Base-by-base conservation (phyloP, 176 grass and related monocot genomes). In the Puccinellia tenuiflora region DNA sequence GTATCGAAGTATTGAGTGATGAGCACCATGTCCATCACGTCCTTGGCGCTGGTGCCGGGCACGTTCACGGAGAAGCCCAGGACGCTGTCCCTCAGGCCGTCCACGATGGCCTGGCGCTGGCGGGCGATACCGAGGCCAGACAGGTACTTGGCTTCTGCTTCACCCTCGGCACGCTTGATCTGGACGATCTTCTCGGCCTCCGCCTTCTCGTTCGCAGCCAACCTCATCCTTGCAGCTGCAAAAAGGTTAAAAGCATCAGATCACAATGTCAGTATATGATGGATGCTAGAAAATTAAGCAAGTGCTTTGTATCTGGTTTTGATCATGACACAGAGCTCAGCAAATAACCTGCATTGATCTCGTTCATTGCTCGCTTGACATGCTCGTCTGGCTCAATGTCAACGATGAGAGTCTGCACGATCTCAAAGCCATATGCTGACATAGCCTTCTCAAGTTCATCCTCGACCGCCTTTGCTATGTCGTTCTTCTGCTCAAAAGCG, bases 21-120 rank as follows among this genome's bases (percentile, higher is more conserved):
- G 59, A 97, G 80, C 33, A 97, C 94, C 94, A 97, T 97, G 81
- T 97, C 94, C 91, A 97, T 97, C 20, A 97, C 94, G 84, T 97
- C 91, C 86, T 97, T 91, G 18, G 94, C 94, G 2, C 88, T 93
- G 10, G 91, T 97, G 17, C 94, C 94, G 0, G 94, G 94, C 37
- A 97, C 94, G 54, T 91, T 93, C 10, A 85, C 89, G 1, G 91
- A 88, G 81, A 97, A 97, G 15, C 88, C 94, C 1, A 97, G 76
- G 11, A 97, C 94, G 47, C 94, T 93, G 84, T 97, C 94, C 66
- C 91, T 88, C 22, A 97, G 81, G 0, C 94, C 94, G 5, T 97
- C 91, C 7, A 97, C 94, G 22, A 97, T 93, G 6, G 94, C 91
- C 85, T 93, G 94, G 4, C 91, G 84, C 83, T 97, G 94, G 26